Percentiles rank a stretch among this genome's conserved stretches.
These are phyloP conservation scores for Karstenula rhodostoma DNA, from an alignment of 2,329 filamentous ascomycete genomes.

Conservation along the genomic window DNA sequence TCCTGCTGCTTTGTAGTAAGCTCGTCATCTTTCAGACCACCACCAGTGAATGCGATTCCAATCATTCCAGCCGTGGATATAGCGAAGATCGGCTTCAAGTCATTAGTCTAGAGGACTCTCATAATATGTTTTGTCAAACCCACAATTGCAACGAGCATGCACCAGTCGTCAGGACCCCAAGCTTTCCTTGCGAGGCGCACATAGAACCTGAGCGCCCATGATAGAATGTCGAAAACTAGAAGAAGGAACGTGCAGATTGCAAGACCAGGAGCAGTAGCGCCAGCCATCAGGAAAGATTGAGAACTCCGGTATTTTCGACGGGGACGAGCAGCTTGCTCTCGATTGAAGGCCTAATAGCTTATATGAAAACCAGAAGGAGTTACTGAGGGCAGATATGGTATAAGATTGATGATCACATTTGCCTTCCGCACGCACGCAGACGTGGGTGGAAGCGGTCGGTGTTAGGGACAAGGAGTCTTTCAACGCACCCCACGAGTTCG, in stretches of 20 bases:
- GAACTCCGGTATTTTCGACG: neutral
- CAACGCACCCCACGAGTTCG: neutral
- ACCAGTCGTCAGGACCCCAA: conserved; percentile 43
- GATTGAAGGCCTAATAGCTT: neutral
- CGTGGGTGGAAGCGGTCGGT: neutral
- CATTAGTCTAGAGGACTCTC: neutral
- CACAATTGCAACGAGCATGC: conserved; percentile 30
- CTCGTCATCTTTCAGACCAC: conserved; percentile 18
- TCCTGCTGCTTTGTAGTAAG: conserved; percentile 15
- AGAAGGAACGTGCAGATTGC: conserved; percentile 20
- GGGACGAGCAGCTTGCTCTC: neutral
- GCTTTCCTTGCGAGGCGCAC: conserved; percentile 25
- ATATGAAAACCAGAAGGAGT: neutral
- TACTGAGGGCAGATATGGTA: neutral
- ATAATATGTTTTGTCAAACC: conserved; percentile 6
- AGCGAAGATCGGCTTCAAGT: conserved; percentile 16
- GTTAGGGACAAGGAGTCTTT: neutral
- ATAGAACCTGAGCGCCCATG: conserved; percentile 24
- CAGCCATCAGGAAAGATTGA: conserved; percentile 7
- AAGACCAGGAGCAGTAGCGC: conserved; percentile 19
- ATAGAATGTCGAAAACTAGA: conserved; percentile 22
- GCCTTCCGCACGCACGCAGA: neutral
- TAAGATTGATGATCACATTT: neutral
- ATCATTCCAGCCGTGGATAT: conserved; percentile 23
- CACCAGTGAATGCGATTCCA: conserved; percentile 24